These are phyloP conservation scores for Ogataea haglerorum DNA, from an alignment of 805 yeast species.

Conservation along the genomic window DNA sequence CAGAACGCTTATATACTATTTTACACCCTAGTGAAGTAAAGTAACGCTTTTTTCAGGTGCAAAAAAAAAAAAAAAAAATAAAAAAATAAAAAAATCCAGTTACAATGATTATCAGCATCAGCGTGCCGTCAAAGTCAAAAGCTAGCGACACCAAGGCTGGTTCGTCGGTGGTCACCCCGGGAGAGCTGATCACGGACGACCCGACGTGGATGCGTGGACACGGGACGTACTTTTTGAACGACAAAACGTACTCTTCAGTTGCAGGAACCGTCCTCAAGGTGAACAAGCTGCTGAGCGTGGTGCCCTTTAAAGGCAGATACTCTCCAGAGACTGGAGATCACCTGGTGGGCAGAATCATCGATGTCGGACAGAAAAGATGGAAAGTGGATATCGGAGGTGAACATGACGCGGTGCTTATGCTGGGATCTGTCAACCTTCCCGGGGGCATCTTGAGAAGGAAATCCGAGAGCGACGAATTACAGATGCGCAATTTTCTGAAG, in stretches of 20 bases:
- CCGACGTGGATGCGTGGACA: conserved; percentile 99
- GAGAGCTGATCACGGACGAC: conserved; percentile 93
- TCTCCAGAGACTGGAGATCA: conserved; percentile 97
- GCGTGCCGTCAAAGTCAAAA: conserved; percentile 18
- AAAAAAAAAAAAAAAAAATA: conserved; percentile 1
- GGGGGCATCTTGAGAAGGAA: conserved; percentile 95
- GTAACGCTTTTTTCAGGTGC: not conserved
- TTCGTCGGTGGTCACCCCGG: conserved; percentile 76
- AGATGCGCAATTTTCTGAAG: conserved; percentile 89
- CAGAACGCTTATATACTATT: conserved; percentile 65
- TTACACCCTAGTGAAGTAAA: conserved; percentile 37
- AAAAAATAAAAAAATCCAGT: conserved; percentile 6
- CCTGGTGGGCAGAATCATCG: conserved; percentile 87
- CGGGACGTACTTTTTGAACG: conserved; percentile 81
- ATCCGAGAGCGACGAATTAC: conserved; percentile 91
- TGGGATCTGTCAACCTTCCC: conserved; percentile 94
- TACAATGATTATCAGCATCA: conserved; percentile 28
- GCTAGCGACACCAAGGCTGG: conserved; percentile 16
- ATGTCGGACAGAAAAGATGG: conserved; percentile 94
- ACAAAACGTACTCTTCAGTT: conserved; percentile 80
- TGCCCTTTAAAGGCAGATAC: conserved; percentile 83
- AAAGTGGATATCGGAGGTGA: conserved; percentile 95
- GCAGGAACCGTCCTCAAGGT: conserved; percentile 89
- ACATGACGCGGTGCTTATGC: conserved; percentile 86
- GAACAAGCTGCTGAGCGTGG: conserved; percentile 79